Percentiles rank a stretch among this genome's conserved stretches.
Conservation (phyloP, 75 land plant genomes). For the Isoetes taiwanensis region DNA sequence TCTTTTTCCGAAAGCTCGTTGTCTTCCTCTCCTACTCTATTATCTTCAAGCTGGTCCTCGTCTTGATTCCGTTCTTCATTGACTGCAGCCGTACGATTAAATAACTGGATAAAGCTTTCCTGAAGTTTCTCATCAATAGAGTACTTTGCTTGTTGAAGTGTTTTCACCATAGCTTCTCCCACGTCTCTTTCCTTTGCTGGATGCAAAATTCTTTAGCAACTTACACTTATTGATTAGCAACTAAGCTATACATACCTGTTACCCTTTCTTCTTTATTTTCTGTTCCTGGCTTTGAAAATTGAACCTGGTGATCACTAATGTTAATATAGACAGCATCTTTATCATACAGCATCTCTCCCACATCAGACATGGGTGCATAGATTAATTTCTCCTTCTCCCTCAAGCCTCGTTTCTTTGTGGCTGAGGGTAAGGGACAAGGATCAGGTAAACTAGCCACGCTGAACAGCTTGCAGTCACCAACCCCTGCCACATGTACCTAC, state of each 20-base stretch:
- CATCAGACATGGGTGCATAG: constrained; percentile 98
- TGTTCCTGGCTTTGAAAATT: constrained; percentile 50
- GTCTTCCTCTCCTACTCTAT: constrained; percentile 10
- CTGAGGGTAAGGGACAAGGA: constrained; percentile 98
- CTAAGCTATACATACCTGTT: too few species aligned
- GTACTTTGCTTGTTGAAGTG: constrained; percentile 80
- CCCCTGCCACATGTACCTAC: constrained; percentile 96
- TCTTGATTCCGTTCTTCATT: not conserved
- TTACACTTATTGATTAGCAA: too few species aligned
- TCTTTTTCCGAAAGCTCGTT: constrained; percentile 9
- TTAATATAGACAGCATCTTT: constrained; percentile 97
- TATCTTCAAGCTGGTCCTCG: not conserved
- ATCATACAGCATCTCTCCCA: constrained; percentile 93
- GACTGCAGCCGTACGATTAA: constrained; percentile 26
- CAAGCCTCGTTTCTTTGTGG: constrained; percentile 84
- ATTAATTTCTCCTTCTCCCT: constrained; percentile 91
- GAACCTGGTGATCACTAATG: constrained; percentile 86
- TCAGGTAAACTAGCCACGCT: constrained; percentile 58
- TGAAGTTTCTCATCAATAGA: constrained; percentile 79
- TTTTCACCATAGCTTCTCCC: constrained; percentile 71
- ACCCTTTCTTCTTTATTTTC: not conserved
- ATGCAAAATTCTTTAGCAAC: constrained; percentile 3
- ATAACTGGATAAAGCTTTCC: constrained; percentile 63
- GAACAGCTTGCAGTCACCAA: constrained; percentile 63
- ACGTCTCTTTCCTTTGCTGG: constrained; percentile 56